Conservation (phyloP, 2,329 filamentous ascomycete species). For the Fusarium veterinarium region DNA sequence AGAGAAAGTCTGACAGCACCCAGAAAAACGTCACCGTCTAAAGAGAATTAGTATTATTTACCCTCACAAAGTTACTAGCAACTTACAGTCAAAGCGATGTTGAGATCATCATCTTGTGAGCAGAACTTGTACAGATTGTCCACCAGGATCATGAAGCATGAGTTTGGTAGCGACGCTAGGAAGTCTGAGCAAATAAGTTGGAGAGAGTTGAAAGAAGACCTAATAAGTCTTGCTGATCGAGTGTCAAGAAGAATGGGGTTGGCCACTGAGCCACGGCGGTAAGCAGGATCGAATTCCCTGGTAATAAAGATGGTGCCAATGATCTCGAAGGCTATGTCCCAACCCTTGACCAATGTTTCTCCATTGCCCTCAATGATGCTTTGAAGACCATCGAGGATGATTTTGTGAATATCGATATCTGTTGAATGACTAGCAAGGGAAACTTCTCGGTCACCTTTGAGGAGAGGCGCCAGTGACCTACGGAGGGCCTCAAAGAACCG, state of each 20-base stretch:
- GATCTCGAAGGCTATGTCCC: conserved; percentile 87
- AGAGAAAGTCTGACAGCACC: conserved; percentile 91
- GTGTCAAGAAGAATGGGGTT: conserved; percentile 58
- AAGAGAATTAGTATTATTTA: conserved; percentile 4
- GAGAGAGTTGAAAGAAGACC: conserved; percentile 87
- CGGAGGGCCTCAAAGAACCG: conserved; percentile 76
- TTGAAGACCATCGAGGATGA: conserved; percentile 82
- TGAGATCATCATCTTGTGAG: conserved; percentile 89
- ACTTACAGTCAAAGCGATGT: conserved; percentile 89
- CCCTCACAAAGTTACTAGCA: too few relatives aligned
- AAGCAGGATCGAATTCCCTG: conserved; percentile 50
- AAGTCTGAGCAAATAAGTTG: conserved; percentile 98
- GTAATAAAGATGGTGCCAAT: conserved; percentile 82
- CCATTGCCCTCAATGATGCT: conserved; percentile 88
- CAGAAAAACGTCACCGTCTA: conserved; percentile 94
- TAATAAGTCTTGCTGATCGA: conserved; percentile 79
- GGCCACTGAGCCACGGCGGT: conserved; percentile 44
- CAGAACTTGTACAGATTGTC: conserved; percentile 92
- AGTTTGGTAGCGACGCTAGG: conserved; percentile 75
- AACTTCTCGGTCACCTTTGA: conserved; percentile 62
- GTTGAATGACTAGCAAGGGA: conserved; percentile 70
- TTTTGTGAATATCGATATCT: conserved; percentile 83
- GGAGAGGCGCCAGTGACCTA: conserved; percentile 67
- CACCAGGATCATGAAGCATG: conserved; percentile 80
- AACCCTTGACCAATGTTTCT: conserved; percentile 83